Base-by-base conservation (phyloP, 352 stramenopile genomes). In the Phytophthora capsici region DNA sequence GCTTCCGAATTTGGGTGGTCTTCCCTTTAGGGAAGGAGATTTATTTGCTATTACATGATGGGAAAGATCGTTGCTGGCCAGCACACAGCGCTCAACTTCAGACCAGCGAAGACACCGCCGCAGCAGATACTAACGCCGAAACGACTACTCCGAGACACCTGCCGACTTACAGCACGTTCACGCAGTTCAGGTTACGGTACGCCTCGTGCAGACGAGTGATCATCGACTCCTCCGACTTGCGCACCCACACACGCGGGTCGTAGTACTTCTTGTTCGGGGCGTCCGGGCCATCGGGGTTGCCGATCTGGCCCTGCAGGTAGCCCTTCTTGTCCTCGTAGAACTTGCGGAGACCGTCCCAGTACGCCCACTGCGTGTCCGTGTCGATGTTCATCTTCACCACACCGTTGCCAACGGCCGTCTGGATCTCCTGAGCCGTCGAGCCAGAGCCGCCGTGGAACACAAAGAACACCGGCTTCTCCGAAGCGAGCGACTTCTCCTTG, bases 191-290 rank as follows among this genome's bases (percentile, higher is more conserved):
- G 77, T 98, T 96, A 59, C 93, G 88, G 80, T 89, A 98, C 23
- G 87, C 93, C 48, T 95, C 80, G 65, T 96, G 84, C 48, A 98
- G 82, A 73, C 96, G 94, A 54, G 75, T 75, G 48, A 94, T 89
- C 96, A 99, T 99, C 67, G 81, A 75, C 66, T 99, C 94, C 81
- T 99, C 95, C 67, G 93, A 97, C 90, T 98, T 98, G 80, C 95
- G 92, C 64, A 98, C 84, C 96, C 95, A 99, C 73, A 98, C 93
- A 73, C 97, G 95, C 63, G 97, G 97, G 80, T 99, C 97, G 86
- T 99, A 99, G 88, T 98, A 99, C 92, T 99, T 99, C 95, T 99
- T 99, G 95, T 99, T 99, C 46, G 97, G 97, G 84, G 98, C 98
- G 75, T 99, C 94, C 26, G 86, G 81, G 68, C 95, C 97, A 30